Conservation (phyloP, 345 rosid genomes). For the Brassica incana region DNA sequence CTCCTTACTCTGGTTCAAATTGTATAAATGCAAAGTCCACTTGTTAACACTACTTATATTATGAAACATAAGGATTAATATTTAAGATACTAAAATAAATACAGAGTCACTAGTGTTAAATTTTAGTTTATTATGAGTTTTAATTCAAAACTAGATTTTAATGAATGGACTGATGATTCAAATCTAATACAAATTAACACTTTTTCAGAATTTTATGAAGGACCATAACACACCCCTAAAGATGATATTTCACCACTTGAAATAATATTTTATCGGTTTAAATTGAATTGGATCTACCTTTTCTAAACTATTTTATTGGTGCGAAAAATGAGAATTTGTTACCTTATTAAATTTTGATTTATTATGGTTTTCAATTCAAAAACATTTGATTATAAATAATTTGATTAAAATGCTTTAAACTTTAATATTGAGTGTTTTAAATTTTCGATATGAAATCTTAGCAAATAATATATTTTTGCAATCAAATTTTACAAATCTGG, state of each 20-base stretch:
- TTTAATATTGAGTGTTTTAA: neutral
- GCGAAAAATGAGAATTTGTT: neutral
- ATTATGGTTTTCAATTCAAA: neutral
- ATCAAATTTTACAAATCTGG: neutral
- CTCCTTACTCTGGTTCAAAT: too few relatives aligned
- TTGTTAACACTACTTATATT: too few relatives aligned
- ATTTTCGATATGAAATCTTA: neutral
- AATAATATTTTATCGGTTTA: neutral
- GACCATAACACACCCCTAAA: neutral
- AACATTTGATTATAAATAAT: too few relatives aligned
- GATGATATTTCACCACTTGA: neutral
- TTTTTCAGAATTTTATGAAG: neutral
- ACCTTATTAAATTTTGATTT: too few relatives aligned
- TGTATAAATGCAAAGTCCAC: too few relatives aligned
- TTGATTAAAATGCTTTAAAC: too few relatives aligned
- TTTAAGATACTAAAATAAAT: too few relatives aligned
- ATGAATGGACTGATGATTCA: neutral
- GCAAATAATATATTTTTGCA: neutral
- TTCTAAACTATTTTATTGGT: neutral
- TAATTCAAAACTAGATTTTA: neutral
- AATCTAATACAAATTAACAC: neutral
- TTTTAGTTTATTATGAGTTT: neutral
- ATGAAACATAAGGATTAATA: too few relatives aligned
- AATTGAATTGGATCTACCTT: neutral
- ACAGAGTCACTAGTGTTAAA: too few relatives aligned